These are phyloP conservation scores for Colletotrichum incanum DNA, from an alignment of 2,329 filamentous ascomycete genomes.

Conservation along the genomic window DNA sequence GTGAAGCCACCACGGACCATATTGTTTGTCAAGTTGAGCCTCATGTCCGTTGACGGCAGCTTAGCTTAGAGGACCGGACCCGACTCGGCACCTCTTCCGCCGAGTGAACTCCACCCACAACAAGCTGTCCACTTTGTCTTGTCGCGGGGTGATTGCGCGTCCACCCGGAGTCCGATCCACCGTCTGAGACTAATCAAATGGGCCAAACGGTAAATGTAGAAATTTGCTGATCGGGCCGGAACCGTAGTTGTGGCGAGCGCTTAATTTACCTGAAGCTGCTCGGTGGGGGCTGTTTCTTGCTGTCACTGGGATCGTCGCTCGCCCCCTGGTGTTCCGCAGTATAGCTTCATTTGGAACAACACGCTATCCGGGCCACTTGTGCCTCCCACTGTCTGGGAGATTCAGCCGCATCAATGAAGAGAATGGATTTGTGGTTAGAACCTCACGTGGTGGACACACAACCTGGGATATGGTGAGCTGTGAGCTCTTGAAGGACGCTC, in stretches of 20 bases:
- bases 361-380: background rate
- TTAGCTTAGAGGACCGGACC: background rate
- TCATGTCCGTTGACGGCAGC: background rate
- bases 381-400: background rate
- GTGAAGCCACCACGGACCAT: too few species aligned
- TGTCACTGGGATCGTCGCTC: background rate
- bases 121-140: background rate
- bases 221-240: background rate
- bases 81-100: constrained; percentile 9
- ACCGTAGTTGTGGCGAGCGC: background rate
- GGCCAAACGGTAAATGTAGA: background rate
- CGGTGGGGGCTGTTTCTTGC: background rate
- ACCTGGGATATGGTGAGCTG: too few species aligned
- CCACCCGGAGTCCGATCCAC: background rate
- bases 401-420: background rate
- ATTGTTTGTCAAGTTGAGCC: background rate
- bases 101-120: background rate
- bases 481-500: too few species aligned
- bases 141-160: constrained; percentile 23
- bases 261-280: constrained; percentile 9
- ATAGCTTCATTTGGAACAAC: constrained; percentile 21
- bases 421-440: too few species aligned
- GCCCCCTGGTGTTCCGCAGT: background rate
- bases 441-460: too few species aligned
- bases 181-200: background rate